phyloP scores from a whole-genome alignment of 2,329 filamentous ascomycete genomes.

The Fusarium clavum region DNA sequence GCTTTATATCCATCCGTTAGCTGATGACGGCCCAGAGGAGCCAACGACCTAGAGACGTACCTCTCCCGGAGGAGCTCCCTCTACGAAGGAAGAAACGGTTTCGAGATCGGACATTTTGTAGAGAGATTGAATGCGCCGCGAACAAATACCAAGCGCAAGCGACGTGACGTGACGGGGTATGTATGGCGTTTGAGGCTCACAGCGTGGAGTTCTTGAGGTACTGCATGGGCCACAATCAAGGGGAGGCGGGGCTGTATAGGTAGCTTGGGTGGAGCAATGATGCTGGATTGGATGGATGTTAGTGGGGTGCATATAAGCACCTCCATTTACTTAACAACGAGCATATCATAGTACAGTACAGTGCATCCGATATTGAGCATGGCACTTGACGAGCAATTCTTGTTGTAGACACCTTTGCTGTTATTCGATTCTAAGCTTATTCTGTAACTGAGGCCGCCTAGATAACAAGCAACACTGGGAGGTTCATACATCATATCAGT shows the following conservation, averaged over 20 bases:
- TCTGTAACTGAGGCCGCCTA: too few species aligned
- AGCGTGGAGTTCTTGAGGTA: constrained; percentile 35
- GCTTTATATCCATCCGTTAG: constrained; percentile 62
- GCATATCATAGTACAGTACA: too few species aligned
- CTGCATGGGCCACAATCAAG: constrained; percentile 32
- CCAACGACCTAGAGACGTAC: constrained; percentile 63
- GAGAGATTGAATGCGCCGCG: constrained; percentile 18
- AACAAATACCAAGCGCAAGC: constrained; percentile 4
- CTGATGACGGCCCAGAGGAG: constrained; percentile 40
- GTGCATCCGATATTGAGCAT: not conserved
- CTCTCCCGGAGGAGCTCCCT: constrained; percentile 96
- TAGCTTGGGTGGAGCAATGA: constrained; percentile 39
- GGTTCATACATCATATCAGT: not conserved
- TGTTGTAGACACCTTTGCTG: not conserved
- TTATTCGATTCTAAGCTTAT: not conserved
- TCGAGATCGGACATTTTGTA: constrained; percentile 54
- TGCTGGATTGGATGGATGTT: constrained; percentile 9
- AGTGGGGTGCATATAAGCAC: constrained; percentile 19
- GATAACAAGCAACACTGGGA: not conserved
- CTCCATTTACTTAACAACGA: not conserved
- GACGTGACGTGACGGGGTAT: constrained; percentile 11
- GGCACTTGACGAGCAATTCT: not conserved
- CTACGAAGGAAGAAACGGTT: constrained; percentile 83
- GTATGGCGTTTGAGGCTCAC: constrained; percentile 35
- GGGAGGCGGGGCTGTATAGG: constrained; percentile 42